Percentiles rank a stretch among this genome's conserved stretches.
Conservation (phyloP, 805 yeast species). For the Lachancea fermentati region DNA sequence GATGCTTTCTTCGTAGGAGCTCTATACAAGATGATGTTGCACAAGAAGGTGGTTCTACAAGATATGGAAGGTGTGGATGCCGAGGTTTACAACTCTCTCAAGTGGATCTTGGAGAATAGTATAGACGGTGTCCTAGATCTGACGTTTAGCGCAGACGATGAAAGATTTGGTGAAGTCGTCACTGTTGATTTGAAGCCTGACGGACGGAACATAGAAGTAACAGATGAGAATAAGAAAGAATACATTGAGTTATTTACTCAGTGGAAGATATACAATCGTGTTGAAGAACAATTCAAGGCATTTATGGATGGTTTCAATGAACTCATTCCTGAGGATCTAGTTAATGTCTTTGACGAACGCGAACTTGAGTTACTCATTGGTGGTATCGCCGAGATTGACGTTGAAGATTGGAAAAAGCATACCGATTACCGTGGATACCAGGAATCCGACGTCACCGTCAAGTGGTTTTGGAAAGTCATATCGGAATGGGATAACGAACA, state of each 20-base stretch:
- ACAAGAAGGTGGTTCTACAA: conserved; percentile 87
- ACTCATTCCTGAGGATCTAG: conserved; percentile 92
- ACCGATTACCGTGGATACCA: conserved; percentile 98
- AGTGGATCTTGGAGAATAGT: conserved; percentile 94
- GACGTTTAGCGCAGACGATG: conserved; percentile 86
- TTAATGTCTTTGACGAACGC: conserved; percentile 95
- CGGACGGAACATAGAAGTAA: conserved; percentile 86
- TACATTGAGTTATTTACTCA: conserved; percentile 92
- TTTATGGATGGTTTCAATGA: conserved; percentile 97
- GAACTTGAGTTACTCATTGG: conserved; percentile 95
- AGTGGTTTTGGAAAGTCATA: conserved; percentile 98
- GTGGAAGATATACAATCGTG: conserved; percentile 91
- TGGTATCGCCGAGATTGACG: conserved; percentile 96
- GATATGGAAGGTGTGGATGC: conserved; percentile 99
- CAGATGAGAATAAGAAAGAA: conserved; percentile 91
- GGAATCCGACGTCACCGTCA: conserved; percentile 91
- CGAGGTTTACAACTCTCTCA: conserved; percentile 88
- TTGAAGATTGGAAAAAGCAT: conserved; percentile 98
- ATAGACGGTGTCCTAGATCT: conserved; percentile 82
- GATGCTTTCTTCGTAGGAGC: conserved; percentile 99
- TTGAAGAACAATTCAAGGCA: conserved; percentile 93
- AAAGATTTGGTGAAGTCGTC: conserved; percentile 88
- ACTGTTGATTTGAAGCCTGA: conserved; percentile 84
- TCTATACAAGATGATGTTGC: conserved; percentile 93
- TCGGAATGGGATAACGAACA: conserved; percentile 95